Evolutionary conservation across 768 basidiomycete species (phyloP), one percentile per base, ranked within the genome.

Genomic region (Mycena galopus): DNA sequence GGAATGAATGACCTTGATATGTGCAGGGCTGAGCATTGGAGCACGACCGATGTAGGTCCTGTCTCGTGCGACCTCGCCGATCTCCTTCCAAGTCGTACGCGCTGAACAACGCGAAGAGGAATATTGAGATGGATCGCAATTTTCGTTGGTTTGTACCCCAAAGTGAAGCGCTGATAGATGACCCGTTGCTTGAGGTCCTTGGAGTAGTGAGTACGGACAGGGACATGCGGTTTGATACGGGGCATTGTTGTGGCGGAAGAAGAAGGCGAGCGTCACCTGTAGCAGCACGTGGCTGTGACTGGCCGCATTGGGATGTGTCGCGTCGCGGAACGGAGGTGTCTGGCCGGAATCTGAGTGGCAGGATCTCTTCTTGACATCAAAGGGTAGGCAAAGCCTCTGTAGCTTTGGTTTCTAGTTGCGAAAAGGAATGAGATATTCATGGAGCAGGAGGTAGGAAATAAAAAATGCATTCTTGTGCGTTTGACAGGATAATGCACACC

Each of bases 161-260:
- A 64, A 6, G 66, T 74, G 39, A 37, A 63, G 25, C 32, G 50
- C 39, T 74, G 73, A 47, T 74, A 55, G 42, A 74, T 63, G n/a
- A 74, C 65, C 4, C 42, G 11, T 23, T 30, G 19, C 58, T 74
- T 71, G 35, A 74, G 69, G 53, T 71, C 73, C 37, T 51, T 57
- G 7, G 73, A 66, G 51, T 74, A 74, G 3, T 65, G 63, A 4
- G 25, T 80, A 73, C 75, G 80, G 14, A 60, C 51, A 3, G 71
- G 51, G 12, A 19, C 12, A 33, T 23, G 19, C 32, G 16, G 29
- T 25, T 32, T 30, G 25, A 37, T 30, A 39, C 60, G 58, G 12
- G 71, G 59, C 59, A 67, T 67, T 11, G 63, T 64, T 14, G 55
- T 57, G 51, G 35, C 35, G 35, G 35, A 37, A 37, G 35, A 37